Percentiles rank a stretch among this genome's conserved stretches.
These are phyloP conservation scores for Ustilago esculenta DNA, from an alignment of 1,284 basidiomycete species.

Conservation along the genomic window DNA sequence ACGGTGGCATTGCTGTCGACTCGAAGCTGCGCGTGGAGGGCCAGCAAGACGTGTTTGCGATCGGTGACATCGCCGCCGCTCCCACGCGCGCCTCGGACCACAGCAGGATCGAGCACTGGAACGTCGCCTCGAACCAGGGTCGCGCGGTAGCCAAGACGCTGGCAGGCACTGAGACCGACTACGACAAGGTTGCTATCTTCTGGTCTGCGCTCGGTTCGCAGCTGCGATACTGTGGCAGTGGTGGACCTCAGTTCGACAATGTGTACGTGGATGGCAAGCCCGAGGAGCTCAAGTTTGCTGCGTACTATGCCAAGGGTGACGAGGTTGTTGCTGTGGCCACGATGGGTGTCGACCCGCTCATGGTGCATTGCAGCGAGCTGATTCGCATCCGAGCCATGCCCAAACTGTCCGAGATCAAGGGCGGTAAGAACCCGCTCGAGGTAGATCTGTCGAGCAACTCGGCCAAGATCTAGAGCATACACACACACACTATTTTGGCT, in stretches of 20 bases:
- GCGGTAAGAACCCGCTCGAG: constrained; percentile 68
- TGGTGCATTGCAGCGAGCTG: constrained; percentile 82
- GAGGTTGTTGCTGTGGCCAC: constrained; percentile 84
- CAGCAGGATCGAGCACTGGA: constrained; percentile 88
- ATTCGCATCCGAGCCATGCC: constrained; percentile 84
- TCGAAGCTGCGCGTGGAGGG: constrained; percentile 78
- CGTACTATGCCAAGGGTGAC: constrained; percentile 82
- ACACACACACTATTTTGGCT: no score
- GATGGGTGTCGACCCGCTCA: constrained; percentile 85
- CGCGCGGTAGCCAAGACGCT: constrained; percentile 78
- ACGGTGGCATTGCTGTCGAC: constrained; percentile 84
- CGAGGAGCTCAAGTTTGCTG: constrained; percentile 73
- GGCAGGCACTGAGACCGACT: constrained; percentile 65
- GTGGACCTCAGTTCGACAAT: constrained; percentile 75
- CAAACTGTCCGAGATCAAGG: constrained; percentile 76
- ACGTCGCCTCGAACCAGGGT: constrained; percentile 86
- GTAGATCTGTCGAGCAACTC: constrained; percentile 26
- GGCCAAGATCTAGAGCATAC: constrained; percentile 30
- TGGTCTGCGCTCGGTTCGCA: constrained; percentile 81
- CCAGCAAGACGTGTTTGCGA: constrained; percentile 77
- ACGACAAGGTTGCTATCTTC: constrained; percentile 84
- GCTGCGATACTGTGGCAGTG: constrained; percentile 82
- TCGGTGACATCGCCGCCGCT: constrained; percentile 89
- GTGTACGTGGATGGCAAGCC: constrained; percentile 80
- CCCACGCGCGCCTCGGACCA: constrained; percentile 73